phyloP scores from a whole-genome alignment of 1,284 basidiomycete genomes.

The Cystobasidiaceae sp. region DNA sequence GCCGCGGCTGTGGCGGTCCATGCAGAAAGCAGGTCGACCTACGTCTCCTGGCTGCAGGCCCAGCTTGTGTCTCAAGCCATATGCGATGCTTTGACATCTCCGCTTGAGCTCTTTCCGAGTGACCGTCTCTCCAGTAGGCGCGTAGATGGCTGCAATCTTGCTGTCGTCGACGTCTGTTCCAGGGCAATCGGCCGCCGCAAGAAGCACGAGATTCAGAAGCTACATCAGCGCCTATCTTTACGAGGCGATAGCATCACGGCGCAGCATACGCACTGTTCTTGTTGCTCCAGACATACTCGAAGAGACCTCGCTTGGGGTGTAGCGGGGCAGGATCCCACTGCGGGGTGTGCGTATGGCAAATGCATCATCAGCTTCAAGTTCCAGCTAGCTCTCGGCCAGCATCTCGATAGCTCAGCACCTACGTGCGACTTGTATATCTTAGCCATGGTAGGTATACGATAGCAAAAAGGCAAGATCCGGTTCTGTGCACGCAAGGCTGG shows the following conservation, averaged over 20 bases:
- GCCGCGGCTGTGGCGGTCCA: not conserved
- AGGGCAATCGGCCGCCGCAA: not conserved
- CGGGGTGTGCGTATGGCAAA: not conserved
- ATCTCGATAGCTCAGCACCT: not conserved
- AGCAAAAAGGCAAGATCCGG: not conserved
- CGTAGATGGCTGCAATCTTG: conserved; percentile 37
- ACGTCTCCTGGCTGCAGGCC: conserved; percentile 33
- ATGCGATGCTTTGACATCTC: conserved; percentile 34
- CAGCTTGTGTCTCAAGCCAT: conserved; percentile 33
- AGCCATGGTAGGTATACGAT: not conserved
- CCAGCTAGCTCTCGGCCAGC: too few species aligned
- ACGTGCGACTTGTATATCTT: conserved; percentile 27
- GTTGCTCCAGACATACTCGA: conserved; percentile 32
- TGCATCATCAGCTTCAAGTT: too few species aligned
- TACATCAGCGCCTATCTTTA: too few species aligned
- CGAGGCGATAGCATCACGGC: too few species aligned
- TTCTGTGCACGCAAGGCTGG: too few species aligned
- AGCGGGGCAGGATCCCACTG: conserved; percentile 30
- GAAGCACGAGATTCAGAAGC: not conserved
- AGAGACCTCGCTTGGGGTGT: conserved; percentile 24
- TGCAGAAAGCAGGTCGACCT: too few species aligned
- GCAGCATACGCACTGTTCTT: conserved; percentile 26
- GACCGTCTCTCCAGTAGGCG: conserved; percentile 33
- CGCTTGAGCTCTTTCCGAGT: conserved; percentile 32
- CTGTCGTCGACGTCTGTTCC: conserved; percentile 23